Conservation (phyloP, 73 alveolate species). For the Paramecium primaurelia region DNA sequence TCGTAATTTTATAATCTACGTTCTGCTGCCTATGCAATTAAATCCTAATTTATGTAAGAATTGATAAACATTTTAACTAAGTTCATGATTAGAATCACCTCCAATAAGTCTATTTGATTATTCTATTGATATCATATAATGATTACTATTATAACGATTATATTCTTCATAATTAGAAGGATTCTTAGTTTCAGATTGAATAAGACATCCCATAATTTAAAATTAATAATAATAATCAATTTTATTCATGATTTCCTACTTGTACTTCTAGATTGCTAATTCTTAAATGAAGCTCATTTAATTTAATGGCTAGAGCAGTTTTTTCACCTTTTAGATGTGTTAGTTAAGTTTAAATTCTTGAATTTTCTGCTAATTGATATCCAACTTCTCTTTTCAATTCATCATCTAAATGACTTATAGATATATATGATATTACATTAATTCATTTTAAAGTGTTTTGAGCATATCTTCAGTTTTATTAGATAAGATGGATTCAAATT, state of each 20-base stretch:
- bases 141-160: background rate
- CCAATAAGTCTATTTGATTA: background rate
- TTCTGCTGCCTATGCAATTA: constrained; percentile 31
- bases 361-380: constrained; percentile 19
- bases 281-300: background rate
- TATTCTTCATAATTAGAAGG: background rate
- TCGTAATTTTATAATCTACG: background rate
- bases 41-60: background rate
- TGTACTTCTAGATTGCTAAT: background rate
- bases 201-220: background rate
- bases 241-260: constrained; percentile 28
- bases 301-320: background rate
- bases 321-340: constrained; percentile 24
- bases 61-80: background rate
- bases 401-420: constrained; percentile 32
- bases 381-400: constrained; percentile 29
- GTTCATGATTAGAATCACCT: background rate
- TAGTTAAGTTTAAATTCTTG: background rate
- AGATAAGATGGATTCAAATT: background rate
- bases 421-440: background rate
- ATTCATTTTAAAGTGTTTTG: background rate
- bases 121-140: background rate
- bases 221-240: constrained; percentile 29
- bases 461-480: constrained; percentile 8
- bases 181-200: background rate